These are phyloP conservation scores for Albophoma yamanashiensis DNA, from an alignment of 2,329 filamentous ascomycete genomes.

Conservation along the genomic window DNA sequence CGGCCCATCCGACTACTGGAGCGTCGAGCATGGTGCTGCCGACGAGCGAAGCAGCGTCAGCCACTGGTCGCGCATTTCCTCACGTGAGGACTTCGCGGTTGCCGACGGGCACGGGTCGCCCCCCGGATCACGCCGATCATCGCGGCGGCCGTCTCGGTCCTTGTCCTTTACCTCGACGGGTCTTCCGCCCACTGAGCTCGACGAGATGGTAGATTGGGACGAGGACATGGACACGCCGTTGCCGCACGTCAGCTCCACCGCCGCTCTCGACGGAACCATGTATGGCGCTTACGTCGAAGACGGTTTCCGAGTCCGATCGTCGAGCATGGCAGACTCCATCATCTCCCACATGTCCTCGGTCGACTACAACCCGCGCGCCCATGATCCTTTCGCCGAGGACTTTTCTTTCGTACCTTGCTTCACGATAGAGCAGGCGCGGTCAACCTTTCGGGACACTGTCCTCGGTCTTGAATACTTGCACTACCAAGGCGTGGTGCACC, in stretches of 20 bases:
- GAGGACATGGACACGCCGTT: conserved; percentile 44
- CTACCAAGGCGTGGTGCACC: conserved; percentile 74
- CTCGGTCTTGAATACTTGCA: conserved; percentile 89
- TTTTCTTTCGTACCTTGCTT: conserved; percentile 90
- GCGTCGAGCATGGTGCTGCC: conserved; percentile 64
- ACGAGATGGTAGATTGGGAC: conserved; percentile 26
- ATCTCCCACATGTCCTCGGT: conserved; percentile 60
- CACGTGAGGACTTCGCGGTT: conserved; percentile 26
- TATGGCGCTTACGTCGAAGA: conserved; percentile 60
- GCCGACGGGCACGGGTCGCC: conserved; percentile 24
- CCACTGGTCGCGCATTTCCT: conserved; percentile 30
- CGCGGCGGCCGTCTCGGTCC: conserved; percentile 35
- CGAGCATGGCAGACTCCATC: conserved; percentile 71
- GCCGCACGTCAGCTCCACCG: conserved; percentile 36
- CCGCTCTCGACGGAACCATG: conserved; percentile 67
- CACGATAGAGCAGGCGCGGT: conserved; percentile 71
- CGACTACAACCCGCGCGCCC: conserved; percentile 44
- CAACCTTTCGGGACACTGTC: conserved; percentile 84
- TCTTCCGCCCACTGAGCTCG: conserved; percentile 19
- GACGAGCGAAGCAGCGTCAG: conserved; percentile 35
- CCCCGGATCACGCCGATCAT: conserved; percentile 29
- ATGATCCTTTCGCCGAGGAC: conserved; percentile 70
- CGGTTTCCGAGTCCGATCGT: conserved; percentile 53
- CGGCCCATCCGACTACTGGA: conserved; percentile 63
- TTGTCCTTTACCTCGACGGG: conserved; percentile 32